These are phyloP conservation scores for Aspergillus fumigatiaffinis DNA, from an alignment of 2,329 filamentous ascomycete species.

Conservation along the genomic window DNA sequence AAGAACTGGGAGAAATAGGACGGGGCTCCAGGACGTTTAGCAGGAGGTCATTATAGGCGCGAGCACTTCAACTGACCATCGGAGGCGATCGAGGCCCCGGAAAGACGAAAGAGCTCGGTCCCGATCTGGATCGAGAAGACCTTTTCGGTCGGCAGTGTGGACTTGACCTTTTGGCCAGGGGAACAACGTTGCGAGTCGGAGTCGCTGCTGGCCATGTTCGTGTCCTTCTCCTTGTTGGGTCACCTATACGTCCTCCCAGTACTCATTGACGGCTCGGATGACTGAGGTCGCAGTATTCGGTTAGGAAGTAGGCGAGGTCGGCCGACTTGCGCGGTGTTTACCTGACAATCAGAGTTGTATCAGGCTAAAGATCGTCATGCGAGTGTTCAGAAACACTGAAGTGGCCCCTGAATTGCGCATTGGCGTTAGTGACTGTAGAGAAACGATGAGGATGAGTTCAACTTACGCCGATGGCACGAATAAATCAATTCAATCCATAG, in stretches of 20 bases:
- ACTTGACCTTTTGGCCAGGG: conserved; percentile 7
- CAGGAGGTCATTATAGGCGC: conserved; percentile 1
- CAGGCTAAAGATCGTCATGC: too few relatives aligned
- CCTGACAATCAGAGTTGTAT: too few relatives aligned
- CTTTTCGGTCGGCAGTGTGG: conserved; percentile 52
- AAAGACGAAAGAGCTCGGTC: conserved; percentile 64
- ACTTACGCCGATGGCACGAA: too few relatives aligned
- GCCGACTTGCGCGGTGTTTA: too few relatives aligned
- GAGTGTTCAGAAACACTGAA: too few relatives aligned
- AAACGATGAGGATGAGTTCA: too few relatives aligned
- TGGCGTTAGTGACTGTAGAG: too few relatives aligned
- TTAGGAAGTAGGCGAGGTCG: too few relatives aligned
- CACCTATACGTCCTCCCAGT: too few relatives aligned
- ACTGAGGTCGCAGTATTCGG: neutral
- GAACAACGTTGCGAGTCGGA: neutral
- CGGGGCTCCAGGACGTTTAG: conserved; percentile 67
- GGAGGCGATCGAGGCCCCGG: conserved; percentile 66
- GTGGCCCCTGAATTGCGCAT: too few relatives aligned
- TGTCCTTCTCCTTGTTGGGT: neutral
- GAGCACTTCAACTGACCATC: conserved; percentile 55
- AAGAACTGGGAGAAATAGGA: conserved; percentile 98
- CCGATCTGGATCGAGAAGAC: conserved; percentile 70
- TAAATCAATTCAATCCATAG: too few relatives aligned
- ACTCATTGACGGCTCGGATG: too few relatives aligned
- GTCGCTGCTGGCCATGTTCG: neutral